phyloP scores from a whole-genome alignment of 2,329 filamentous ascomycete species.

The Colletotrichum endophyticum region DNA sequence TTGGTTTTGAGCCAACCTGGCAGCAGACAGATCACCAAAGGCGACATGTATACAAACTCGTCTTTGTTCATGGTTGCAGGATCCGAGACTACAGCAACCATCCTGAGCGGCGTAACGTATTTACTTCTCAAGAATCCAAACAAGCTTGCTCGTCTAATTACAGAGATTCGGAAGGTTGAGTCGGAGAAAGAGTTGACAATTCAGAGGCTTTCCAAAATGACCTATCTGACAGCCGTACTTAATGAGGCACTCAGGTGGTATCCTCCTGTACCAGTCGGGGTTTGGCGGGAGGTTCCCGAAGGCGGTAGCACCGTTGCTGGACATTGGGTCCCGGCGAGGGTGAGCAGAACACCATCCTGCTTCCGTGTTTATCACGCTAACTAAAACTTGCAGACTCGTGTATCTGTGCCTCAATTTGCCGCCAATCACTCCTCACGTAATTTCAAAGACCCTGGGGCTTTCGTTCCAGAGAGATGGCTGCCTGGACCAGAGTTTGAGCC shows the following conservation, averaged over 20 bases:
- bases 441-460: neutral
- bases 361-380: neutral
- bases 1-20: neutral
- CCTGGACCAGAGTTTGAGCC: neutral
- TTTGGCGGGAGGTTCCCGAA: neutral
- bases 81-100: neutral
- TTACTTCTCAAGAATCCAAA: neutral
- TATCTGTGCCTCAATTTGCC: neutral
- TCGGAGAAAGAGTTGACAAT: neutral
- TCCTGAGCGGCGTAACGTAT: neutral
- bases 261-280: neutral
- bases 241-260: neutral
- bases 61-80: neutral
- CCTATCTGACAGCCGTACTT: neutral
- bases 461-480: neutral
- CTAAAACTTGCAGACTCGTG: neutral
- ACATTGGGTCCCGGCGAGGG: neutral
- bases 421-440: neutral
- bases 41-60: neutral
- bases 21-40: neutral
- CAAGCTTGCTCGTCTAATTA: neutral
- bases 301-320: neutral
- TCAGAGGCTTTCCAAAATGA: neutral
- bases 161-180: neutral
- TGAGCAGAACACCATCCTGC: neutral